Evolutionary conservation across 2,329 filamentous ascomycete genomes (phyloP), one percentile per base, ranked within the genome.

Genomic region (Alternaria novae-zelandiae): DNA sequence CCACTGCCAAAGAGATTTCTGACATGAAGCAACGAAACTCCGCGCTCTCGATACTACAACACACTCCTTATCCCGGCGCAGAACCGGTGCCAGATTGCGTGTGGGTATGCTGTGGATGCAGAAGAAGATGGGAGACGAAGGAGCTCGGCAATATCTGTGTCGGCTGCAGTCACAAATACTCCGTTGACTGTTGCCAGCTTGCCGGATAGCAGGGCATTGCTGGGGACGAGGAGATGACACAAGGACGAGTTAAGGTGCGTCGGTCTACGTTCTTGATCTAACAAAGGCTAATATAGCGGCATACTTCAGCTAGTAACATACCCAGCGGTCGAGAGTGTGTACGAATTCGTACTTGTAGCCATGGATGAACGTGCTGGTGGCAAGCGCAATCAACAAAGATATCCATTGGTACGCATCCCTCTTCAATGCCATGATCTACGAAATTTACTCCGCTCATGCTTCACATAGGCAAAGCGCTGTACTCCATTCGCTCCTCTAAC

Each of bases 21-120:
- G 46, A 41, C 12, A 59, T 59, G 55, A 12, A 8, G 7, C 44
- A 13, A 47, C 10, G 9, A 41, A 20, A 15, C 30, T n/a, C 32
- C n/a, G 11, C 44, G 15, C 11, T 12, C 23, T n/a, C 43, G 4
- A 54, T 36, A 26, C 36, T 44, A 43, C n/a, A 45, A 8, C 50
- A 68, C 25, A 53, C 10, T 2, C 64, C 63, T 21, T 61, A 64
- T n/a, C 64, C 61, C 3, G 66, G 54, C 28, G 61, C 59, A 7
- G 64, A 69, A 41, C 53, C 60, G 6, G 54, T 67, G n/a, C 56
- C 66, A 13, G 56, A 66, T 36, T 64, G 49, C 7, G 57, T 59
- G 13, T 69, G 66, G 66, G 17, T 45, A 20, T 69, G 68, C 20
- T 69, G 61, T 26, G 54, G 62, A n/a, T 70, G 68, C 45, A 46